Conservation (phyloP, 805 yeast genomes). For the Sugiyamaella floridensis region DNA sequence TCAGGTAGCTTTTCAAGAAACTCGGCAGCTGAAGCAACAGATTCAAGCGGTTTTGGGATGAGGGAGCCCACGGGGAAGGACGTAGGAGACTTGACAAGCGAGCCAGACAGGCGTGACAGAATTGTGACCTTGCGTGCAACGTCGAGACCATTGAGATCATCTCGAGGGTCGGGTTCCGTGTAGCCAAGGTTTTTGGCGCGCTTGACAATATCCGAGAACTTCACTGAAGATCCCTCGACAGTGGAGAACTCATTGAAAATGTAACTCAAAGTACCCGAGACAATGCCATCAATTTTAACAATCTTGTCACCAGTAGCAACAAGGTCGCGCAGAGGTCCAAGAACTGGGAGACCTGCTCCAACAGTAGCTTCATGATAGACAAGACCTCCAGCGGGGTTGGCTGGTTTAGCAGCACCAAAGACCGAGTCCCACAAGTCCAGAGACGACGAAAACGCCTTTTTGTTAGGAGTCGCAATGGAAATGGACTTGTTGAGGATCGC, state of each 20-base stretch:
- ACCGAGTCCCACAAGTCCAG: conserved; percentile 70
- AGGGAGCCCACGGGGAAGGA: conserved; percentile 92
- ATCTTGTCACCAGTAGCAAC: conserved; percentile 90
- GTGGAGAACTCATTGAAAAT: conserved; percentile 91
- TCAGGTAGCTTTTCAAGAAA: conserved; percentile 75
- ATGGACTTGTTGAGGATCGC: conserved; percentile 66
- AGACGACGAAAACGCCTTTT: conserved; percentile 88
- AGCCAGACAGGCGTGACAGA: conserved; percentile 87
- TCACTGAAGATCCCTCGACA: conserved; percentile 45
- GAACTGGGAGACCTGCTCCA: conserved; percentile 96
- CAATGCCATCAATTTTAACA: conserved; percentile 87
- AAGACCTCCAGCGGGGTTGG: conserved; percentile 45
- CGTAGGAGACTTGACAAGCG: conserved; percentile 75
- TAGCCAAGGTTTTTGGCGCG: conserved; percentile 88
- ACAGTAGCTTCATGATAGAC: conserved; percentile 98
- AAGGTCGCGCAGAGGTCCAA: conserved; percentile 81
- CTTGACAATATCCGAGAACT: conserved; percentile 83
- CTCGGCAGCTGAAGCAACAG: conserved; percentile 54
- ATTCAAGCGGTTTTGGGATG: conserved; percentile 79
- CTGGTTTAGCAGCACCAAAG: conserved; percentile 46
- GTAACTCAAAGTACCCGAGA: conserved; percentile 92
- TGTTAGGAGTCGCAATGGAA: conserved; percentile 96
- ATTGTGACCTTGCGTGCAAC: conserved; percentile 98
- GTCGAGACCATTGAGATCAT: conserved; percentile 94
- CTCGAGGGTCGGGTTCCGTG: conserved; percentile 99